Evolutionary conservation across 139 green algal genomes (phyloP).

Genomic region (Astrephomene gubernaculifera): DNA sequence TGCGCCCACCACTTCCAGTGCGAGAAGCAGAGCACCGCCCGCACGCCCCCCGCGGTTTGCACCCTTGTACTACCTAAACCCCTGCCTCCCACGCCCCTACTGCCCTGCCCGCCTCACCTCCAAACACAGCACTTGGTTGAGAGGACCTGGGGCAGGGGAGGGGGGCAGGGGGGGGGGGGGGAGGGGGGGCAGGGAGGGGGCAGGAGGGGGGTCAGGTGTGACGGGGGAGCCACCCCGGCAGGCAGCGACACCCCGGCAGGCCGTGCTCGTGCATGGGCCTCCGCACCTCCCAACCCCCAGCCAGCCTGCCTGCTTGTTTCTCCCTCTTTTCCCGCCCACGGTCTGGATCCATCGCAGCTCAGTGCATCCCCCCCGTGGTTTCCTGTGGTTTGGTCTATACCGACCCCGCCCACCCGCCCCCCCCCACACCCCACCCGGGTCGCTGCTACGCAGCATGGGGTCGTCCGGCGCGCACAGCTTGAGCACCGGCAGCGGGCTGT

Average conservation of each 20-base stretch:
- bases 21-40: too few species aligned
- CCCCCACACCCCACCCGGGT: neutral
- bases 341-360: neutral
- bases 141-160: neutral
- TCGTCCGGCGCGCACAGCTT: constrained; percentile 15
- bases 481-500: neutral
- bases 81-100: neutral
- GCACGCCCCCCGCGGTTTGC: too few species aligned
- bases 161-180: neutral
- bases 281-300: too few species aligned
- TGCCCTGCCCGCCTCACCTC: neutral
- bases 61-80: neutral
- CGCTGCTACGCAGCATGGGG: neutral
- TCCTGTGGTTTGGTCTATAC: neutral
- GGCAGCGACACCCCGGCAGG: too few species aligned
- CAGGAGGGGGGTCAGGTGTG: too few species aligned
- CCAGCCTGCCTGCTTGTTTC: too few species aligned
- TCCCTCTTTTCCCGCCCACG: too few species aligned
- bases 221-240: too few species aligned
- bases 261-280: too few species aligned
- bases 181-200: neutral
- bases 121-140: constrained; percentile 7
- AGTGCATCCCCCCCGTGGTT: neutral
- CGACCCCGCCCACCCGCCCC: neutral
- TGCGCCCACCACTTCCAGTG: too few species aligned